phyloP scores from a whole-genome alignment of 2,329 filamentous ascomycete genomes.

The Teratosphaeria nubilosa region DNA sequence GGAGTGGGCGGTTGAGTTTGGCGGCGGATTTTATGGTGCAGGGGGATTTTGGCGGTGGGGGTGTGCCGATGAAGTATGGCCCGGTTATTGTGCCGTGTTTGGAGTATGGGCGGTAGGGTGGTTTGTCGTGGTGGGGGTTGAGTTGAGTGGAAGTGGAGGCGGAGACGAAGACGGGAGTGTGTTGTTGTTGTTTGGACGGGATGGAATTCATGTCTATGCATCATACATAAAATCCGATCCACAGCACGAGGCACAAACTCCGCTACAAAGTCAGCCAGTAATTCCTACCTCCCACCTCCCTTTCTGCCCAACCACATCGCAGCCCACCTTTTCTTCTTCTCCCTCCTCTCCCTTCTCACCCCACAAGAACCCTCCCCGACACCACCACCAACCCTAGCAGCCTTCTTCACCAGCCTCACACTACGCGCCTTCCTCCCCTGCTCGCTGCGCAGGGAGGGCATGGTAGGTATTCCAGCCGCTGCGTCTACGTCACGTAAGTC shows the following conservation, averaged over 20 bases:
- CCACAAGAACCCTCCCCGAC: not conserved
- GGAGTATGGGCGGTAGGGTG: slow-evolving; percentile 37
- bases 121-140: no score
- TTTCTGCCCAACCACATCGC: not conserved
- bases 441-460: not conserved
- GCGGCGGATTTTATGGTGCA: slow-evolving; percentile 97
- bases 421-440: not conserved
- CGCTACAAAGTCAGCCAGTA: no score
- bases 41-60: slow-evolving; percentile 48
- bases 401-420: not conserved
- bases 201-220: not conserved
- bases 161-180: slow-evolving; percentile 3
- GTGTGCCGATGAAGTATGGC: slow-evolving; percentile 83
- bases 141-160: not conserved
- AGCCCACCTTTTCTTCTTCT: not conserved
- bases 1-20: slow-evolving; percentile 55
- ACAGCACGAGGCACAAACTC: no score
- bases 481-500: not conserved
- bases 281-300: not conserved
- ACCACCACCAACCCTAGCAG: not conserved
- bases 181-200: no score
- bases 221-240: no score
- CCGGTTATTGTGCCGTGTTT: slow-evolving; percentile 81
- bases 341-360: not conserved
- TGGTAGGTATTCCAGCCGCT: not conserved